Evolutionary conservation across 139 green algal genomes (phyloP), one percentile per base, ranked within the genome.

Genomic region (Picochlorum sp.): DNA sequence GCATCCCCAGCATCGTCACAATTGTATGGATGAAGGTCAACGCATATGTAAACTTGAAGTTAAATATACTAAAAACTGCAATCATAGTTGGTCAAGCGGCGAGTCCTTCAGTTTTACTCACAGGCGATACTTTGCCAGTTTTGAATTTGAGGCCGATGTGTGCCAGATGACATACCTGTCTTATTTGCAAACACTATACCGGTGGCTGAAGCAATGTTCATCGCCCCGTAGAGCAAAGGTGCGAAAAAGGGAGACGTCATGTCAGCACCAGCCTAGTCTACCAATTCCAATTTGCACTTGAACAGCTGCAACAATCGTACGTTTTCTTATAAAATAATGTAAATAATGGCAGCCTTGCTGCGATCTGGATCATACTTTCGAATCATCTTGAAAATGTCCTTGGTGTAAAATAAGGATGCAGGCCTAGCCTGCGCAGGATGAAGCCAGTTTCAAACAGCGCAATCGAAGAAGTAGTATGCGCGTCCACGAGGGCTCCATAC

Each of bases 121-220:
- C 6, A 30, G 26, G 51, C 51, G 23, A 15, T 59, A 26, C n/a
- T 15, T 18, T n/a, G 23, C 52, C 13, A 34, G 7, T 8, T 16
- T 34, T 23, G n/a, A 55, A 21, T 23, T 2, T 1, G n/a, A 14
- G 28, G 28, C 28, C 28, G 28, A 30, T 30, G 28, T 30, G 28
- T 30, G 28, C 28, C 28, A 30, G 28, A n/a, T 34, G n/a, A 30
- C 52, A 23, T 24, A 67, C 71, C 71, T 24, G 82, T 55, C 68
- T 96, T 96, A 76, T 96, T 96, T 20, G 89, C 88, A 54, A 96
- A 95, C 0, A 96, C 86, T 26, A 94, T 92, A 51, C 72, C 74
- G 0, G 67, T 70, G 15, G 81, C 57, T 1, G 20, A 45, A 4
- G 70, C 55, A 1, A 92, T 74, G 30, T 92, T 92, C 45, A 87